phyloP scores from a whole-genome alignment of 345 rosid genomes.

The Pistacia integerrima region DNA sequence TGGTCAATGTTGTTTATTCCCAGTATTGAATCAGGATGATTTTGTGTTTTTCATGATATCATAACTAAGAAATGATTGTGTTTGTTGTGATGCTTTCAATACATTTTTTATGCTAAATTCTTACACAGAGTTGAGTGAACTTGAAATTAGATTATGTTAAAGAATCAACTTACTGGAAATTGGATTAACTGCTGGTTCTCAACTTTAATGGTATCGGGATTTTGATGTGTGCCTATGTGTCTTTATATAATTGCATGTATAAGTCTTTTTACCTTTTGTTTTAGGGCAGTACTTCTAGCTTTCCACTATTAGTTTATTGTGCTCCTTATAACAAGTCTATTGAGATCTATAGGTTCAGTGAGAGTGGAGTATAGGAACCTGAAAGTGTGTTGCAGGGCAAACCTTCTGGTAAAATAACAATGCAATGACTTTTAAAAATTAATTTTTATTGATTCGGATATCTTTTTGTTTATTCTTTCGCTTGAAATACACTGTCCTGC shows the following conservation, averaged over 20 bases:
- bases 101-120: slow-evolving; percentile 1
- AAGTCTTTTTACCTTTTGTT: neutral
- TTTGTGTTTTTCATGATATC: neutral
- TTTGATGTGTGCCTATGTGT: neutral
- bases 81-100: neutral
- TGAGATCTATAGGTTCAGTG: neutral
- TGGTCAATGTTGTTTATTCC: neutral
- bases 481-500: no score
- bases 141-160: neutral
- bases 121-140: neutral
- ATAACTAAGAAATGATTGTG: neutral
- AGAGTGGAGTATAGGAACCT: no score
- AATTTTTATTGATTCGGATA: no score
- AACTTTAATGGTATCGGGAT: neutral
- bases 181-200: neutral
- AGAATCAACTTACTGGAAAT: no score
- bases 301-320: neutral
- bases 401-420: no score
- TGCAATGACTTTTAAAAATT: no score
- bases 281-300: neutral
- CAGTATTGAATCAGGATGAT: neutral
- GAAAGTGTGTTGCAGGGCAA: no score
- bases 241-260: neutral
- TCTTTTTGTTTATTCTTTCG: no score
- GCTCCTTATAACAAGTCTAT: neutral